phyloP scores from a whole-genome alignment of 225 moss, liverwort and hornwort genomes.

The Straminergon stramineum region DNA sequence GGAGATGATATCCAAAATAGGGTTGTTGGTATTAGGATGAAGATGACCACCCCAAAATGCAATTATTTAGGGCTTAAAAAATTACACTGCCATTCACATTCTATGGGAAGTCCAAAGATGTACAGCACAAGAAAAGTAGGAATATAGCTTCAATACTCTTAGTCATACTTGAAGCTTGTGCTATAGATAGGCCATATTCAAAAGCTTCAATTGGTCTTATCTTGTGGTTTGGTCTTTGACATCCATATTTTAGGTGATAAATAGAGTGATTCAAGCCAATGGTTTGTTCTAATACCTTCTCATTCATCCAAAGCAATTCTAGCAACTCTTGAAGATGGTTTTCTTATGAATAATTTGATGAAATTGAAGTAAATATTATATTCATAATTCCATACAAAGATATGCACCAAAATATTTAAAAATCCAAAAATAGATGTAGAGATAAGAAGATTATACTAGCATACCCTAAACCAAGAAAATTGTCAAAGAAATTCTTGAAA shows the following conservation, averaged over 20 bases:
- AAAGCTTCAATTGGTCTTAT: background rate
- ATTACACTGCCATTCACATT: background rate
- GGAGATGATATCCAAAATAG: background rate
- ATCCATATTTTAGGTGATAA: background rate
- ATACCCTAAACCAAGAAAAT: background rate
- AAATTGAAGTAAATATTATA: background rate
- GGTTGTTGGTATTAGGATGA: background rate
- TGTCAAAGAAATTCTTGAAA: background rate
- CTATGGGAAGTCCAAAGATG: rapidly evolving
- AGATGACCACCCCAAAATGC: background rate
- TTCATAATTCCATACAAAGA: background rate
- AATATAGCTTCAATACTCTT: background rate
- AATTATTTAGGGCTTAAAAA: background rate
- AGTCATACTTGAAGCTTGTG: background rate
- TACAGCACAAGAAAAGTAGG: background rate
- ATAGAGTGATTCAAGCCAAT: background rate
- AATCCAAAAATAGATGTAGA: background rate
- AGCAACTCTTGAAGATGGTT: background rate
- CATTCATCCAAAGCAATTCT: background rate
- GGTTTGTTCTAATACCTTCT: background rate
- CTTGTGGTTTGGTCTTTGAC: rapidly evolving
- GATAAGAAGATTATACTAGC: background rate
- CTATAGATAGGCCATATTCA: background rate
- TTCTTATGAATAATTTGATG: background rate
- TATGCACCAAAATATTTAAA: background rate